Evolutionary conservation across 768 basidiomycete species (phyloP).

Genomic region (Infundibulicybe gibba): DNA sequence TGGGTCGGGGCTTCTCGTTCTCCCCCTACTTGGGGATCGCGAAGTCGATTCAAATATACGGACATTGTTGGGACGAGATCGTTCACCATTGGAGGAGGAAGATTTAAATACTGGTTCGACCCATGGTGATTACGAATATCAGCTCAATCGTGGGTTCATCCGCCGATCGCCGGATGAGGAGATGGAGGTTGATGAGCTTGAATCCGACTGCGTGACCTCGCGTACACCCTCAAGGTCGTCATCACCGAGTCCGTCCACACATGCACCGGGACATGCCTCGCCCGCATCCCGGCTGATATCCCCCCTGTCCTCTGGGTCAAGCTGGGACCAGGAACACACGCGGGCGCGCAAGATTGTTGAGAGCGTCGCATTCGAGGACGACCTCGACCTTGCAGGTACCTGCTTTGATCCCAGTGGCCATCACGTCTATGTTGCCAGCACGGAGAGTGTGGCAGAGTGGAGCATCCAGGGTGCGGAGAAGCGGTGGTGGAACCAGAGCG

Average conservation of each 20-base stretch:
- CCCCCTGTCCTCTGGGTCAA: constrained; percentile 4
- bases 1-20: constrained; percentile 51
- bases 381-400: constrained; percentile 62
- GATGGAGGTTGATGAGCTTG: constrained; percentile 48
- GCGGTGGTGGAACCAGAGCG: constrained; percentile 63
- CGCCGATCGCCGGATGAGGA: constrained; percentile 23
- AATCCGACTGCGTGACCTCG: constrained; percentile 53
- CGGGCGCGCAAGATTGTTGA: constrained; percentile 5
- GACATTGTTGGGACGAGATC: constrained; percentile 43
- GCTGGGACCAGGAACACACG: neutral
- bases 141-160: constrained; percentile 4
- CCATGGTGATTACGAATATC: constrained; percentile 26
- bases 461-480: constrained; percentile 66
- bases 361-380: constrained; percentile 20
- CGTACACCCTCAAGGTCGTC: constrained; percentile 28
- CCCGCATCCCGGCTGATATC: constrained; percentile 1
- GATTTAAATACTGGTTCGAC: constrained; percentile 25
- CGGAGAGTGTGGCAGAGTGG: constrained; percentile 74
- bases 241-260: constrained; percentile 40
- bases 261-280: constrained; percentile 9
- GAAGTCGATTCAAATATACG: constrained; percentile 55
- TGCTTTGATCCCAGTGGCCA: constrained; percentile 72
- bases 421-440: constrained; percentile 66
- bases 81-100: constrained; percentile 14
- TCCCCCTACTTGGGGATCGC: constrained; percentile 52